Evolutionary conservation across 140 eudicot species (phyloP).

Genomic region (Bidens hawaiensis): DNA sequence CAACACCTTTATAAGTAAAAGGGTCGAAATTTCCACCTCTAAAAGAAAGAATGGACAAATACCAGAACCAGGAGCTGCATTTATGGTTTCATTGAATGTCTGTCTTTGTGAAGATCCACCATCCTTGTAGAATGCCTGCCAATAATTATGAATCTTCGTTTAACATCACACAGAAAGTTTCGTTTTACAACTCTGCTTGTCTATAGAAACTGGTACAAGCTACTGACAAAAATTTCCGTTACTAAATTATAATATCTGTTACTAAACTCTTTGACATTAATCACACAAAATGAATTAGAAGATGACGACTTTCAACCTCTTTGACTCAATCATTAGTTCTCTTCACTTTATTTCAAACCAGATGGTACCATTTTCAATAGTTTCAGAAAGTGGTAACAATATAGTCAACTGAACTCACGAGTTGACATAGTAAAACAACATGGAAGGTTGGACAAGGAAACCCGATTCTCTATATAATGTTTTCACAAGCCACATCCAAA

Average conservation of each 20-base stretch:
- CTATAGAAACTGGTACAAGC: background rate
- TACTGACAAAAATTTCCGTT: background rate
- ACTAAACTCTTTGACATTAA: background rate
- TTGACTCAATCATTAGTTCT: background rate
- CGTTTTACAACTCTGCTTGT: background rate
- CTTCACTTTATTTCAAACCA: background rate
- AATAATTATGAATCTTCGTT: constrained; percentile 2
- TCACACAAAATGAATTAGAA: background rate
- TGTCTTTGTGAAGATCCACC: constrained; percentile 23
- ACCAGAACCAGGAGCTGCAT: constrained; percentile 32
- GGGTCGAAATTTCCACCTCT: background rate
- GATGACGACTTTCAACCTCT: background rate
- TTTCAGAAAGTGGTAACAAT: background rate
- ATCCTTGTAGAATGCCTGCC: constrained; percentile 42
- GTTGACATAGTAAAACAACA: background rate
- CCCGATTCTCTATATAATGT: background rate
- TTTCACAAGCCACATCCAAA: too few species aligned
- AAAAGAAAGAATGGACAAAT: constrained; percentile 7
- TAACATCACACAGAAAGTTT: background rate
- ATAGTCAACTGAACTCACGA: background rate
- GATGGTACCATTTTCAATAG: background rate
- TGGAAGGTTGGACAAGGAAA: background rate
- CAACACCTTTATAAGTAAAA: background rate
- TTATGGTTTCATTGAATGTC: constrained; percentile 8
- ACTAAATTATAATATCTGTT: too few species aligned